Evolutionary conservation across 768 basidiomycete genomes (phyloP).

Genomic region (Ephemerocybe angulata): DNA sequence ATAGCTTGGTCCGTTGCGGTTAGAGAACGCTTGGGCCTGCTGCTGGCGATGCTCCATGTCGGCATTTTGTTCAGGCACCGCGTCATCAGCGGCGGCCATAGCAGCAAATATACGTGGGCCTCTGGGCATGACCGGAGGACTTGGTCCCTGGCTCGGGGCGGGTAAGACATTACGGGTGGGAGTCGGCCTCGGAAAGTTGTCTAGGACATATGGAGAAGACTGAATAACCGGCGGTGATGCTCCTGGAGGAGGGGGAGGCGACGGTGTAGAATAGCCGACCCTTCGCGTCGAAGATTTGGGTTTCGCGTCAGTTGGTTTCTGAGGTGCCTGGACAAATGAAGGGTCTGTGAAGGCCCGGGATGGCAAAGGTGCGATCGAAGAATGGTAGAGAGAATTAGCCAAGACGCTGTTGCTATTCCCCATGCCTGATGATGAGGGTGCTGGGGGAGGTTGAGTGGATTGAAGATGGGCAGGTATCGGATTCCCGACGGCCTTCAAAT

Average conservation of each 20-base stretch:
- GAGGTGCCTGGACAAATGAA: conserved; percentile 1
- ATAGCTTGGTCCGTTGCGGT: not conserved
- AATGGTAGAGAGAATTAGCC: conserved; percentile 4
- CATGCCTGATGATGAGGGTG: conserved; percentile 3
- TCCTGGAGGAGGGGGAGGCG: conserved; percentile 17
- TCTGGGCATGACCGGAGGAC: conserved; percentile 22
- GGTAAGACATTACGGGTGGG: not conserved
- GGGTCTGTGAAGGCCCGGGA: conserved; percentile 6
- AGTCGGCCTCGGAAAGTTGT: not conserved
- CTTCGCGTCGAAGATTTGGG: conserved; percentile 5
- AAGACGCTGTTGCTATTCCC: conserved; percentile 9
- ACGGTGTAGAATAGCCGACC: conserved; percentile 8
- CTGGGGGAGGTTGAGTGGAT: conserved; percentile 8
- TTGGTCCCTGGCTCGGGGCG: not conserved
- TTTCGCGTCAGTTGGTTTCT: not conserved
- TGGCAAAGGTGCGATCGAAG: not conserved
- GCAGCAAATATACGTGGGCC: conserved; percentile 65
- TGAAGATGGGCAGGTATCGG: conserved; percentile 11
- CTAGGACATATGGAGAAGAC: not conserved
- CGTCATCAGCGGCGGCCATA: conserved; percentile 33
- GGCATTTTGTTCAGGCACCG: too few species aligned
- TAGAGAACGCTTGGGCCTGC: not conserved
- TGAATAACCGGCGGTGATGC: conserved; percentile 6
- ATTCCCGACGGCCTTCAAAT: conserved; percentile 5
- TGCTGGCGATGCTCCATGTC: conserved; percentile 1